Conservation (phyloP, 129 eudicot species). For the Artemisia annua region DNA sequence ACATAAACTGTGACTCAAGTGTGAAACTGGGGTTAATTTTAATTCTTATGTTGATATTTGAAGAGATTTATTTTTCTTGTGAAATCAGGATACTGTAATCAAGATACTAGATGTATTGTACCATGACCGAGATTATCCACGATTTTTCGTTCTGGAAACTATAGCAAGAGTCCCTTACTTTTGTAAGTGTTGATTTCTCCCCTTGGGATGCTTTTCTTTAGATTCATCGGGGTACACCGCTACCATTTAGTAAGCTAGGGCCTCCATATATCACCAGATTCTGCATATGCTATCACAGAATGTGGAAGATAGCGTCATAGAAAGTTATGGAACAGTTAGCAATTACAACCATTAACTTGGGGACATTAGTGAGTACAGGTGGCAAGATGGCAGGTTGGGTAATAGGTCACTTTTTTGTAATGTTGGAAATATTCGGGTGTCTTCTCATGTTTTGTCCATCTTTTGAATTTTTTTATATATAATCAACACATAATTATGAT, state of each 20-base stretch:
- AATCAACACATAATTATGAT: too few relatives aligned
- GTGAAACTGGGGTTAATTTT: background rate
- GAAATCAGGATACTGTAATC: slow-evolving; percentile 80
- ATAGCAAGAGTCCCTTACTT: slow-evolving; percentile 99
- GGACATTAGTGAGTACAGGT: too few relatives aligned
- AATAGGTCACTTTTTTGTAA: too few relatives aligned
- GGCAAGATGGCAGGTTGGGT: too few relatives aligned
- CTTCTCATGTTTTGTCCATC: too few relatives aligned
- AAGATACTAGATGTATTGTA: slow-evolving; percentile 86
- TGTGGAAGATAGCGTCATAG: background rate
- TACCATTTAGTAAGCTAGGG: background rate
- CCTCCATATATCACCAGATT: background rate
- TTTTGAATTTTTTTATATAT: too few relatives aligned
- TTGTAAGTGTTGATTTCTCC: slow-evolving; percentile 45
- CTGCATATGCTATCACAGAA: slow-evolving; percentile 4
- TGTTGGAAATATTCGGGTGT: too few relatives aligned
- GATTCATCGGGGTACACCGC: background rate
- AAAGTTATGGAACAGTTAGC: too few relatives aligned
- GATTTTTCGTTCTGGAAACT: slow-evolving; percentile 95
- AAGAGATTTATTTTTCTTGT: slow-evolving; percentile 14
- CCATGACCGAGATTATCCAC: slow-evolving; percentile 82
- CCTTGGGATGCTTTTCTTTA: background rate
- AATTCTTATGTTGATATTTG: background rate
- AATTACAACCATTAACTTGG: too few relatives aligned
- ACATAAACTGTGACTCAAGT: background rate